phyloP scores from a whole-genome alignment of 371 early-diverging fungal species.

The Saksenaea vasiformis region DNA sequence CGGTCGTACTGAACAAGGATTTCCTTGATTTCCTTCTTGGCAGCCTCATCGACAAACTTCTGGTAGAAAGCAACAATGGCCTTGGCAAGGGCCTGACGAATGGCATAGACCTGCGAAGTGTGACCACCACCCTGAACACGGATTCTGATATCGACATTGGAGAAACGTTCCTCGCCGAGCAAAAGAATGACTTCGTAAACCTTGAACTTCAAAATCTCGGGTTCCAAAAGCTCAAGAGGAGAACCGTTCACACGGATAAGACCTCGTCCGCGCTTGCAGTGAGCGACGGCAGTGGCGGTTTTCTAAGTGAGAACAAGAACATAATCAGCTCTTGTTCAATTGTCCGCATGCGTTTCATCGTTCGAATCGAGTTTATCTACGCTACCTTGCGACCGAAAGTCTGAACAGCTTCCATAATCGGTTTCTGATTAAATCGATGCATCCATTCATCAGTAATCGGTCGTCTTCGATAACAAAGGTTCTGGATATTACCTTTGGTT shows the following conservation, averaged over 20 bases:
- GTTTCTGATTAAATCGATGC: conserved; percentile 6
- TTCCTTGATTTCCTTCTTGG: conserved; percentile 99
- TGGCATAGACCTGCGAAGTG: conserved; percentile 97
- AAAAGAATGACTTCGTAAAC: conserved; percentile 98
- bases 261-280: conserved; percentile 97
- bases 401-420: conserved; percentile 56
- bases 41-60: conserved; percentile 98
- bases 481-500: not conserved
- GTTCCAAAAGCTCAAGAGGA: conserved; percentile 95
- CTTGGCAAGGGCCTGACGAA: conserved; percentile 99
- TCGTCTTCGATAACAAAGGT: not conserved
- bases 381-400: conserved; percentile 60
- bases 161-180: conserved; percentile 96
- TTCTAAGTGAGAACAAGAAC: conserved; percentile 67
- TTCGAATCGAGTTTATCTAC: conserved; percentile 2
- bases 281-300: conserved; percentile 99
- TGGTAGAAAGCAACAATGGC: conserved; percentile 99
- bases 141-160: conserved; percentile 97
- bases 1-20: conserved; percentile 96
- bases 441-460: conserved; percentile 1
- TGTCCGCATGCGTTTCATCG: not conserved
- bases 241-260: conserved; percentile 98
- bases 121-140: conserved; percentile 97
- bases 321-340: not conserved
- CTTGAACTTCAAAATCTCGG: conserved; percentile 97